These are phyloP conservation scores for Stropharia rugosoannulata DNA, from an alignment of 768 basidiomycete genomes.

Conservation along the genomic window DNA sequence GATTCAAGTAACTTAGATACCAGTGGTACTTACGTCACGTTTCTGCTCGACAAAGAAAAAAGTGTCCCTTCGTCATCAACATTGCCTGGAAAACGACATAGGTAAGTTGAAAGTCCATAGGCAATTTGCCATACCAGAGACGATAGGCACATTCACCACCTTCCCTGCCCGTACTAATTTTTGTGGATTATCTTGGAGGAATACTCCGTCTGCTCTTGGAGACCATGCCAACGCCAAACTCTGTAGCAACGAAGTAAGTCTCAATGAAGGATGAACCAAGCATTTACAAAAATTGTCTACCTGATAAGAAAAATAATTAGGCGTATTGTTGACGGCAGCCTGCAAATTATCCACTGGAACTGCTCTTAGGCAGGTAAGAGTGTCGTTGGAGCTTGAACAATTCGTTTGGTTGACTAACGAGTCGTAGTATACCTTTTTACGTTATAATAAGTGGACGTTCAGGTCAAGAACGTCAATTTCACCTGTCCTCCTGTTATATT, in stretches of 20 bases:
- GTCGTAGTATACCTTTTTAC: slow-evolving; percentile 39
- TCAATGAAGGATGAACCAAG: neutral
- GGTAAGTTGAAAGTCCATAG: neutral
- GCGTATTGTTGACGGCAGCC: slow-evolving; percentile 42
- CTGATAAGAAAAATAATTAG: slow-evolving; percentile 43
- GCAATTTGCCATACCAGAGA: slow-evolving; percentile 8
- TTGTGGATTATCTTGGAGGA: slow-evolving; percentile 32
- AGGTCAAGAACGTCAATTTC: neutral
- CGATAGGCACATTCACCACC: slow-evolving; percentile 27
- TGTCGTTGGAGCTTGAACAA: slow-evolving; percentile 38
- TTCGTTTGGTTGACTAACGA: slow-evolving; percentile 39
- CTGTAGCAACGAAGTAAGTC: slow-evolving; percentile 12
- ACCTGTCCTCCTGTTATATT: slow-evolving; percentile 24
- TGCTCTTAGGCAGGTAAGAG: slow-evolving; percentile 42
- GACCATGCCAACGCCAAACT: slow-evolving; percentile 33
- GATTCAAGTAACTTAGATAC: slow-evolving; percentile 17
- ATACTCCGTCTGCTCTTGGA: slow-evolving; percentile 38
- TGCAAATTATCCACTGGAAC: slow-evolving; percentile 37
- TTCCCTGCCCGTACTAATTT: slow-evolving; percentile 30
- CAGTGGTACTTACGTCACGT: slow-evolving; percentile 21
- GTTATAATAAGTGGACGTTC: neutral
- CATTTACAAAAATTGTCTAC: slow-evolving; percentile 18
- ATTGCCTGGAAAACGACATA: slow-evolving; percentile 21
- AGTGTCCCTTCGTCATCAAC: slow-evolving; percentile 29
- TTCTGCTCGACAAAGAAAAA: slow-evolving; percentile 7